These are phyloP conservation scores for Acacia crassicarpa DNA, from an alignment of 306 rosid genomes.

Conservation along the genomic window DNA sequence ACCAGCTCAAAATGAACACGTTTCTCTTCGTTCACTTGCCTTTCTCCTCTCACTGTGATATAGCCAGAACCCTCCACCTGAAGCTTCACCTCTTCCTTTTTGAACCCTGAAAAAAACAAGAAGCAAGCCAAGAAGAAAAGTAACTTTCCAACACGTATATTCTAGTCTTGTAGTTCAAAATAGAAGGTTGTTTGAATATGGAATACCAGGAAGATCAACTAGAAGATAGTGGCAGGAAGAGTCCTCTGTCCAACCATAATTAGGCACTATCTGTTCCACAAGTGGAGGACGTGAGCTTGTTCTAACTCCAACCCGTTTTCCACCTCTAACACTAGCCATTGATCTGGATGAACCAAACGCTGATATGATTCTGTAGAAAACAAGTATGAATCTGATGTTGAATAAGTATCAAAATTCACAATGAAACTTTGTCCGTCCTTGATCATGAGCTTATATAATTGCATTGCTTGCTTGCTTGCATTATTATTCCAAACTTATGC, in stretches of 20 bases:
- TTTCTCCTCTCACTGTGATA: slow-evolving; percentile 52
- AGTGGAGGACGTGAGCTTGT: slow-evolving; percentile 7
- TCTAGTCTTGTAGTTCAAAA: slow-evolving; percentile 1
- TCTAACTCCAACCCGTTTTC: slow-evolving; percentile 33
- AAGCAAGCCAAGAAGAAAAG: not conserved
- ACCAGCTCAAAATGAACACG: slow-evolving; percentile 40
- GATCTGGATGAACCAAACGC: slow-evolving; percentile 8
- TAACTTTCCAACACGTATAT: not conserved
- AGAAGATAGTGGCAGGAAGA: slow-evolving; percentile 54
- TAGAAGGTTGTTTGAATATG: not conserved
- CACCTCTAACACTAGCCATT: slow-evolving; percentile 50
- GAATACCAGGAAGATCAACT: slow-evolving; percentile 76
- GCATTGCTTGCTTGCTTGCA: slow-evolving; percentile 1
- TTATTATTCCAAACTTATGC: slow-evolving; percentile 9
- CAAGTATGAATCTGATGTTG: slow-evolving; percentile 23
- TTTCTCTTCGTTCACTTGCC: slow-evolving; percentile 43
- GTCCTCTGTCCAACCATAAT: slow-evolving; percentile 63
- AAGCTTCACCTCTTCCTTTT: slow-evolving; percentile 59
- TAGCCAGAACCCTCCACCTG: slow-evolving; percentile 38
- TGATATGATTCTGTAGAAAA: not conserved
- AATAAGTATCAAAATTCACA: not conserved
- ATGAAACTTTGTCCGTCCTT: not conserved
- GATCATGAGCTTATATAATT: slow-evolving; percentile 15
- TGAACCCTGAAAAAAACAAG: slow-evolving; percentile 44
- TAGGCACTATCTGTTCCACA: slow-evolving; percentile 49